Conservation (phyloP, 257 asterid genomes). For the Plectranthus barbatus region DNA sequence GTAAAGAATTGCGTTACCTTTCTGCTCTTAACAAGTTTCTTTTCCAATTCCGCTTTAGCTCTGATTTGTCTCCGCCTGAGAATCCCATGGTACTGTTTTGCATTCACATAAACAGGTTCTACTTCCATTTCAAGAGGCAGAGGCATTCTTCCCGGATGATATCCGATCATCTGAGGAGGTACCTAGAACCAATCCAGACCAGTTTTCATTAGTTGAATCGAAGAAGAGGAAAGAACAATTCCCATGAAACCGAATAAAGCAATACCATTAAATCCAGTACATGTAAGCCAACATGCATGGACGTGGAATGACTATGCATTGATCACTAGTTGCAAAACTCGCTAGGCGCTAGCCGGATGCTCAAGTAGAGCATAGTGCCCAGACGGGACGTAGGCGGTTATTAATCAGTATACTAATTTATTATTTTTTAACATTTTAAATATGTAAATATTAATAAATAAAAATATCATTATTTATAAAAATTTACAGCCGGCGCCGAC, state of each 20-base stretch:
- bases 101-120: slow-evolving; percentile 78
- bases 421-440: no score
- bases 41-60: slow-evolving; percentile 77
- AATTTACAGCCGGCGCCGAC: no score
- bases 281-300: no score
- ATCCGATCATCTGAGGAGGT: slow-evolving; percentile 52
- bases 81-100: slow-evolving; percentile 78
- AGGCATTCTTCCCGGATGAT: slow-evolving; percentile 64
- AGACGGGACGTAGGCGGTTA: no score
- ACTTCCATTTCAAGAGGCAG: slow-evolving; percentile 78
- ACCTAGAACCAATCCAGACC: slow-evolving; percentile 30
- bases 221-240: background rate
- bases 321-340: no score
- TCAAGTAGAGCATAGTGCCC: no score
- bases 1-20: slow-evolving; percentile 36
- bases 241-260: background rate
- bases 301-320: no score
- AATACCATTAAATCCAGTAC: background rate
- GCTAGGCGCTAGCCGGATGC: no score
- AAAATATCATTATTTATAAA: no score
- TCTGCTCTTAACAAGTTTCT: slow-evolving; percentile 50
- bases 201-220: background rate
- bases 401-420: no score
- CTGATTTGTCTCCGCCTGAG: slow-evolving; percentile 71
- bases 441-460: no score